Percentiles rank a stretch among this genome's conserved stretches.
Conservation (phyloP, 2,329 filamentous ascomycete species). For the Hirsutella minnesotensis region DNA sequence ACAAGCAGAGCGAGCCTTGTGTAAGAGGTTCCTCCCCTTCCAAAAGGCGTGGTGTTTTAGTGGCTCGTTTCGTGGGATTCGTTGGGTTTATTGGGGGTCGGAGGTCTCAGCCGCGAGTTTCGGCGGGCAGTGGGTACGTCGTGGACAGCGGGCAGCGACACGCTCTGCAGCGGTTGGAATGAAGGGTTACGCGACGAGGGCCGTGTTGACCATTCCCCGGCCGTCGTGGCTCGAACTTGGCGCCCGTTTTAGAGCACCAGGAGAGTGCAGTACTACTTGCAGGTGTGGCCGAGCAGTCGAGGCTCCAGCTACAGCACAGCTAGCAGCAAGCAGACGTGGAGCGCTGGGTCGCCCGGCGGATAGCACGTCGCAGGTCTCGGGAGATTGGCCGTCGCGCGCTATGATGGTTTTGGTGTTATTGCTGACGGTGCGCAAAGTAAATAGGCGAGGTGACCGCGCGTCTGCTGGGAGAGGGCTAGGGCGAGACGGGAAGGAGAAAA, state of each 20-base stretch:
- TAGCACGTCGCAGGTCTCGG: too few relatives aligned
- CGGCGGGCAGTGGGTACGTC: background rate
- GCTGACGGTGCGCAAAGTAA: too few relatives aligned
- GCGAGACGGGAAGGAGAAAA: too few relatives aligned
- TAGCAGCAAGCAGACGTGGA: too few relatives aligned
- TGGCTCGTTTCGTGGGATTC: background rate
- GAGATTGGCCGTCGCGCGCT: too few relatives aligned
- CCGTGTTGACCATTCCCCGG: constrained; percentile 5
- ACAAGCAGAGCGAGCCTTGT: too few relatives aligned
- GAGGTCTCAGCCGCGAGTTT: constrained; percentile 1
- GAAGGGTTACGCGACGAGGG: constrained; percentile 1
- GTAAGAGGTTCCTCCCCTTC: too few relatives aligned
- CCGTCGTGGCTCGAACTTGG: constrained; percentile 1
- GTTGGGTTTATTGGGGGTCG: background rate
- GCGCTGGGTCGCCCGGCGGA: too few relatives aligned
- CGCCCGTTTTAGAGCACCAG: constrained; percentile 1
- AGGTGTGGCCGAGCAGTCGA: background rate
- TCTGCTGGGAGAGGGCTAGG: too few relatives aligned
- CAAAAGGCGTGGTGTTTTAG: background rate
- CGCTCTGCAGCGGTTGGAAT: constrained; percentile 3
- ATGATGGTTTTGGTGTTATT: too few relatives aligned
- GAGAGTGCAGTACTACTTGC: background rate
- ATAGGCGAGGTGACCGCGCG: too few relatives aligned
- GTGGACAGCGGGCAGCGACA: background rate
- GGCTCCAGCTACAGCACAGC: too few relatives aligned